These are phyloP conservation scores for Chaetomiaceae sp. DNA, from an alignment of 2,329 filamentous ascomycete species.

Conservation along the genomic window DNA sequence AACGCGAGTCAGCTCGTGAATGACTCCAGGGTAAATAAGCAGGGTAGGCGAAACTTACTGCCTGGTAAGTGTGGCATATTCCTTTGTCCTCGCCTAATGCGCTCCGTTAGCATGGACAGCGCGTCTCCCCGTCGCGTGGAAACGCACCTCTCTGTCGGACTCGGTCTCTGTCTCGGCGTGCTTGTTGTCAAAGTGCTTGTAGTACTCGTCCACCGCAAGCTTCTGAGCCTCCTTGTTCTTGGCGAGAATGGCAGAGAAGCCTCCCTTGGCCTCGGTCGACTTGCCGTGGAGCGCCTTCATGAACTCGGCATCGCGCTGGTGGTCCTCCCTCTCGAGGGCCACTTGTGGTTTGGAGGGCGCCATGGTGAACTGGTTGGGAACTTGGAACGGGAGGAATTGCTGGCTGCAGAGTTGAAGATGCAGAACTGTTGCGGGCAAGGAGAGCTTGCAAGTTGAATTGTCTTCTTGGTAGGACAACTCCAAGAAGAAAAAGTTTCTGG, in stretches of 20 bases:
- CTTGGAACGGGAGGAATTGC: background rate
- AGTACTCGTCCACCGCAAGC: constrained; percentile 74
- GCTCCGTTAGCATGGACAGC: background rate
- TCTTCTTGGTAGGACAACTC: background rate
- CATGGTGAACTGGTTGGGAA: constrained; percentile 20
- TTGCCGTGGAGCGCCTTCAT: constrained; percentile 79
- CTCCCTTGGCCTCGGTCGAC: constrained; percentile 65
- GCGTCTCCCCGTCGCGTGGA: background rate
- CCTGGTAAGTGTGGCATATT: constrained; percentile 90
- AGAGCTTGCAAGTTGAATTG: background rate
- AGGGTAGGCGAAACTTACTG: constrained; percentile 59
- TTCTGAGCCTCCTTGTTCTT: constrained; percentile 61
- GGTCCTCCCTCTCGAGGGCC: constrained; percentile 73
- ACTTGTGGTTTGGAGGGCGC: constrained; percentile 19
- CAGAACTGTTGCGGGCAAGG: background rate
- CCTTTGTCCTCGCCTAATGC: constrained; percentile 65
- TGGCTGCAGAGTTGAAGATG: background rate
- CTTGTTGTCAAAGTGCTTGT: constrained; percentile 85
- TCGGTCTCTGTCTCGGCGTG: constrained; percentile 71
- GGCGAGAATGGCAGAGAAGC: constrained; percentile 76
- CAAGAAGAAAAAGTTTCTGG: constrained; percentile 17
- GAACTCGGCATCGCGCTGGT: constrained; percentile 82
- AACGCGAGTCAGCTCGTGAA: too few species aligned
- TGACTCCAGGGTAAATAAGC: background rate
- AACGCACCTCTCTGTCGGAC: constrained; percentile 68